Evolutionary conservation across 2,329 filamentous ascomycete species (phyloP).

Genomic region (Penicillium digitatum): DNA sequence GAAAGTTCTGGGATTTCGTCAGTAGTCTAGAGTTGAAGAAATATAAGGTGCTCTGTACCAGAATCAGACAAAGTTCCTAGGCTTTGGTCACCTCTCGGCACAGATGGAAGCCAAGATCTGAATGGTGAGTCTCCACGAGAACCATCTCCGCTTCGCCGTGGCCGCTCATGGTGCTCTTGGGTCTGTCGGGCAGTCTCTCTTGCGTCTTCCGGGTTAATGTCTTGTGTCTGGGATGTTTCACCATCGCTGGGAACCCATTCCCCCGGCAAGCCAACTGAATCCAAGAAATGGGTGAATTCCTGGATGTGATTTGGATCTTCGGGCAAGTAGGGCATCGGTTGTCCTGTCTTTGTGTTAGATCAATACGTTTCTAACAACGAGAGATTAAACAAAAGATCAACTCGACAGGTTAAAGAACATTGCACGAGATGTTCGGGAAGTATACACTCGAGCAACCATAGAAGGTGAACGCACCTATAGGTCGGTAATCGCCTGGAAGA

Average conservation of each 20-base stretch:
- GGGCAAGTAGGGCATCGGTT: conserved; percentile 29
- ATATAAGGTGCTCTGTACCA: conserved; percentile 15
- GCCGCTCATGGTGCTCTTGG: conserved; percentile 21
- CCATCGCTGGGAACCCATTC: conserved; percentile 33
- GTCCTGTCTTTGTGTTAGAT: conserved; percentile 19
- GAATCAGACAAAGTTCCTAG: conserved; percentile 32
- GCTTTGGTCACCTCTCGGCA: conserved; percentile 32
- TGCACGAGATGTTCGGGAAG: background rate
- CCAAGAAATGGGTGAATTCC: conserved; percentile 36
- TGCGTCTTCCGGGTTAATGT: conserved; percentile 21
- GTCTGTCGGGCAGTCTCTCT: conserved; percentile 18
- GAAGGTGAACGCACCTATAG: conserved; percentile 16
- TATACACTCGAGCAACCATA: background rate
- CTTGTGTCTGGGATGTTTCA: conserved; percentile 26
- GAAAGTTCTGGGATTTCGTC: conserved; percentile 24
- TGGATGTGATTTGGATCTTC: conserved; percentile 36
- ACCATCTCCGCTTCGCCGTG: conserved; percentile 19
- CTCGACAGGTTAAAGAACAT: too few relatives aligned
- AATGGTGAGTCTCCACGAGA: conserved; percentile 34
- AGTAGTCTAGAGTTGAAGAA: background rate
- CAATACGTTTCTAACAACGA: background rate
- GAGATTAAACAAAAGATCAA: background rate
- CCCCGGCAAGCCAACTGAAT: conserved; percentile 34
- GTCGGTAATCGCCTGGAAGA: conserved; percentile 30
- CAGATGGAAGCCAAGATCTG: conserved; percentile 33